Base-by-base conservation (phyloP, 352 stramenopile genomes). In the Phytophthora sojae region DNA sequence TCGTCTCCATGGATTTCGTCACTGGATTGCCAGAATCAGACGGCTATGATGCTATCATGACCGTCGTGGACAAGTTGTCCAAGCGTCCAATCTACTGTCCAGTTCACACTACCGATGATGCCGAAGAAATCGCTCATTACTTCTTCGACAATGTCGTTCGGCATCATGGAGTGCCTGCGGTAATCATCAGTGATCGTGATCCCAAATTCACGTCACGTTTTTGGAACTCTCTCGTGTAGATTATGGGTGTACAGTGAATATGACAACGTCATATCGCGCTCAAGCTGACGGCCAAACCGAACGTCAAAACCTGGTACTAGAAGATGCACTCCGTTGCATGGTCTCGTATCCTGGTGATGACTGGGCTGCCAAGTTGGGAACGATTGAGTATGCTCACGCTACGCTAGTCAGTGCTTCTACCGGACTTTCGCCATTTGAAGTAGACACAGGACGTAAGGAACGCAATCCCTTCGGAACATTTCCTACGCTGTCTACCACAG, bases 1-100 rank as follows among this genome's bases (percentile, higher is more conserved):
- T 71, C 37, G 71, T 78, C 7, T 75, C 64, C 11, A 77, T 74
- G 47, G 65, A 79, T 39, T 76, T 77, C 17, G 68, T 81, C 12
- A 75, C 69, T 4, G 65, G 61, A 23, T 45, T 79, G 30, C 69
- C 64, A 26, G 52, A 39, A 4, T 80, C 67, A 17, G 57, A 80
- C 21, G 64, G 67, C 8, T 61, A 62, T 58, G 58, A 77, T 56
- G 58, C 49, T 51, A 76, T 69, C 25, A 51, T 72, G 37, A 67
- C 64, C 17, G 57, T 68, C 47, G 70, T 71, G n/a, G 70, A 77
- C 60, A 77, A 74, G 56, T 3, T 68, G 14, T 65, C 69, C 53
- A 76, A 76, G 47, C 57, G 62, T 23, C 42, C 52, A 9, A 75
- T 63, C 19, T 75, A 71, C 32, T 15, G 37, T 53, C 39, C 51